A percentile compares a stretch with the other conserved stretches of the same genome.
Conservation (phyloP, 106 monocot genomes). For the Agapanthus africanus region DNA sequence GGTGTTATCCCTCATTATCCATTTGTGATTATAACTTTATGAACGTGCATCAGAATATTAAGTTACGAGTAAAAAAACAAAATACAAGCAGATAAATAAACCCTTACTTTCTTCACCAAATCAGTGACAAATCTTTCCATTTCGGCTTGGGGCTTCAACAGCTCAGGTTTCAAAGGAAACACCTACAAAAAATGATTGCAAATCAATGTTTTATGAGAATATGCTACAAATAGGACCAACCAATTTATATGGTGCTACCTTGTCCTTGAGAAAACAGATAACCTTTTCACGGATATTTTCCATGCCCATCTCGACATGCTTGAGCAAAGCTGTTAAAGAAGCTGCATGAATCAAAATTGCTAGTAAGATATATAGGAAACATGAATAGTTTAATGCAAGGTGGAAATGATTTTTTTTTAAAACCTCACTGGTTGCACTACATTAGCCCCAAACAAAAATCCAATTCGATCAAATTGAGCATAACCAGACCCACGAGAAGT, state of each 20-base stretch:
- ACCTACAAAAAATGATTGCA: slow-evolving; percentile 33
- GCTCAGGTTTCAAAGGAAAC: slow-evolving; percentile 90
- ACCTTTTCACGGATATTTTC: slow-evolving; percentile 95
- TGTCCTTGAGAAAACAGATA: slow-evolving; percentile 86
- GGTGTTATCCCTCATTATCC: no score
- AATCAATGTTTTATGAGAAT: slow-evolving; percentile 22
- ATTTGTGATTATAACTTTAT: no score
- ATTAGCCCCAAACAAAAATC: no score
- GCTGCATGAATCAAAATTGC: slow-evolving; percentile 28
- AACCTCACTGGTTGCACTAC: no score
- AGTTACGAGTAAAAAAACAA: background rate
- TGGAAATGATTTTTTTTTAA: no score
- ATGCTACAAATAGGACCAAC: slow-evolving; percentile 22
- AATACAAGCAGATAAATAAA: background rate
- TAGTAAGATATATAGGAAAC: background rate
- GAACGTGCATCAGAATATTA: background rate
- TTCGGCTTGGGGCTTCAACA: slow-evolving; percentile 87
- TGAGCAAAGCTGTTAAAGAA: slow-evolving; percentile 82
- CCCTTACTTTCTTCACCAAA: slow-evolving; percentile 83
- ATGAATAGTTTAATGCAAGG: no score
- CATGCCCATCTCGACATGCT: slow-evolving; percentile 71
- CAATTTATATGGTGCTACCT: slow-evolving; percentile 37
- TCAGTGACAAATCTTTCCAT: slow-evolving; percentile 96
- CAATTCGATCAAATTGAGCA: no score
- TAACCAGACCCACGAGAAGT: no score